Base-by-base conservation (phyloP, 257 asterid genomes). In the Nicotiana tomentosiformis region DNA sequence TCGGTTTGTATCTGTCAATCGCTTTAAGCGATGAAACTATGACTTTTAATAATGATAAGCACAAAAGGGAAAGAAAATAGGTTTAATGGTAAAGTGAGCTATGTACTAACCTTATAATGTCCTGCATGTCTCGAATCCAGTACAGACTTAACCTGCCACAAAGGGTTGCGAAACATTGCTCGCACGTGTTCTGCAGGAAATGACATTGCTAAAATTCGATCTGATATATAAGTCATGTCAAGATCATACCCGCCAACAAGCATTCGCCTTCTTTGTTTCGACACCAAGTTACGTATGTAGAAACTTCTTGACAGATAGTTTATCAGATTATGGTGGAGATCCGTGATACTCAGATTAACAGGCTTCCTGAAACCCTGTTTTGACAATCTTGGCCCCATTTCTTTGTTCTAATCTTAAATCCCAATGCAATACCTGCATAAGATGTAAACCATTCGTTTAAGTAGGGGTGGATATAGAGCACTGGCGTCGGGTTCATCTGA, bases 91-190 rank as follows among this genome's bases (percentile, higher is more conserved):
- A 69, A 68, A 68, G 30, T 18, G 77, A 68, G n/a, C 39, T 72
- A 23, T 70, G 60, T 72, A 12, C 80, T 74, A 51, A 91, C 96
- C 98, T 94, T 94, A 56, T 94, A 94, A 61, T 91, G 93, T 23
- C 86, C 96, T 1, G 64, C 87, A 72, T 94, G 98, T 82, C 91
- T 89, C 97, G 88, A 90, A 77, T 94, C 98, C 56, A 94, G 84
- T 4, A 87, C 96, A 18, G 92, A 89, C 86, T 94, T 91, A 16
- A 94, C 98, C 90, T 94, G 97, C 98, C 98, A 93, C 65, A 94
- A 77, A 55, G 98, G 97, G 81, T 94, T 94, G 15, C 98, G 95
- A 55, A 90, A 94, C 90, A 94, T 65, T 76, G 97, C 95, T 2
- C 94, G 91, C 92, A 94, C 88, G 69, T 88, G 91, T 82, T 94